Percentiles rank a stretch among this genome's conserved stretches.
Evolutionary conservation across 257 asterid species (phyloP).

Genomic region (Euphrasia confusa): DNA sequence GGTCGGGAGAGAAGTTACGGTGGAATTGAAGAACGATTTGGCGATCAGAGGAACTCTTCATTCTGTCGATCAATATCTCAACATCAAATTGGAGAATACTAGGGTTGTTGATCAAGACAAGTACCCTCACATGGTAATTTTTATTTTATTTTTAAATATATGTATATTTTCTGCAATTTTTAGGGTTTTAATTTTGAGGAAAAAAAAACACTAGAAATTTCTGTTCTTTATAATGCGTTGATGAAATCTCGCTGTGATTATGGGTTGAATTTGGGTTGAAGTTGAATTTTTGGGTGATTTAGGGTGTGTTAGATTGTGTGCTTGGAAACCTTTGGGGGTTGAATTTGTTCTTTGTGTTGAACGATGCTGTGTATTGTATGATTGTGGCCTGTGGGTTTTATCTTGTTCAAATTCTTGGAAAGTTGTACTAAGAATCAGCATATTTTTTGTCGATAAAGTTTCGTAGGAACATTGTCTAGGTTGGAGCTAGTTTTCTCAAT

Average conservation of each 20-base stretch:
- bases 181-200: conserved; percentile 19
- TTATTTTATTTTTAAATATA: not conserved
- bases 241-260: not conserved
- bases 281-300: not conserved
- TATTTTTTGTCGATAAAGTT: not conserved
- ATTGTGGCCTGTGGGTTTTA: not conserved
- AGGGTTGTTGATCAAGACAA: conserved; percentile 94
- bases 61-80: conserved; percentile 96
- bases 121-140: conserved; percentile 82
- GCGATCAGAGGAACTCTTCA: conserved; percentile 90
- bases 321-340: too few species aligned
- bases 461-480: not conserved
- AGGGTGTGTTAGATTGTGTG: not conserved
- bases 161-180: too few species aligned
- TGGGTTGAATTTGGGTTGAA: not conserved
- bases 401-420: not conserved
- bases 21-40: conserved; percentile 91
- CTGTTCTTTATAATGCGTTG: not conserved
- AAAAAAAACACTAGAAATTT: not conserved
- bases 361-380: not conserved
- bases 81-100: conserved; percentile 88
- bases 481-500: conserved; percentile 10
- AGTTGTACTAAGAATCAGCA: not conserved
- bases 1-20: conserved; percentile 97
- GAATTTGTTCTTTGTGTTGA: too few species aligned